These are phyloP conservation scores for Adansonia gregorii DNA, from an alignment of 441 rosid species.

Conservation along the genomic window DNA sequence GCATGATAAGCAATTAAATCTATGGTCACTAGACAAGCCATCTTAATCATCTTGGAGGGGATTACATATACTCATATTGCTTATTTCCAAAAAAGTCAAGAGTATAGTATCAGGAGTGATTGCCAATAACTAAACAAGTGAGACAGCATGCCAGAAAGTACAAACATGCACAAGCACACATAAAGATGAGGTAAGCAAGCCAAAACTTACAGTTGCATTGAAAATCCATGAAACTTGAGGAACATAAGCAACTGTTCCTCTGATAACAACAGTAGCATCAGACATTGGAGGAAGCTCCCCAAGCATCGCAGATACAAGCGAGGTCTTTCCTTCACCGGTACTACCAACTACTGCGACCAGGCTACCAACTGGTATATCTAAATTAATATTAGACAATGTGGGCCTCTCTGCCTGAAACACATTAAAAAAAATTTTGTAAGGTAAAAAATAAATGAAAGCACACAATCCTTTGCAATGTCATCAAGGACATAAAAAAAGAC, in stretches of 20 bases:
- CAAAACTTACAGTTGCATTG: slow-evolving; percentile 82
- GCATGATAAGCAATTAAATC: slow-evolving; percentile 11
- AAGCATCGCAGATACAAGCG: slow-evolving; percentile 95
- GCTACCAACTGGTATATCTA: slow-evolving; percentile 86
- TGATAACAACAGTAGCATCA: slow-evolving; percentile 60
- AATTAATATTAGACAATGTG: slow-evolving; percentile 77
- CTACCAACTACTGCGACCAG: slow-evolving; percentile 93
- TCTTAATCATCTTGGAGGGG: background rate
- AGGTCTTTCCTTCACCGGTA: slow-evolving; percentile 97
- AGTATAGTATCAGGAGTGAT: background rate
- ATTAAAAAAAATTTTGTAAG: slow-evolving; percentile 9
- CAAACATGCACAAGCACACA: slow-evolving; percentile 6
- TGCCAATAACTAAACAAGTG: slow-evolving; percentile 14
- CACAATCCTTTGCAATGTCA: background rate
- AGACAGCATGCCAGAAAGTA: slow-evolving; percentile 7
- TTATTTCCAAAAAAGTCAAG: background rate
- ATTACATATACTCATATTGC: background rate
- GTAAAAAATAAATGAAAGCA: slow-evolving; percentile 2
- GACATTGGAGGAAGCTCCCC: slow-evolving; percentile 83
- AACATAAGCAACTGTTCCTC: slow-evolving; percentile 93
- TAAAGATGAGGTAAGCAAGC: slow-evolving; percentile 29
- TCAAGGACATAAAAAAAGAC: background rate
- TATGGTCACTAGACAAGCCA: background rate
- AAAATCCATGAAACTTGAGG: slow-evolving; percentile 99
- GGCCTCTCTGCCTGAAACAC: slow-evolving; percentile 71